phyloP scores from a whole-genome alignment of 129 eudicot species.

The Escallonia rubra region DNA sequence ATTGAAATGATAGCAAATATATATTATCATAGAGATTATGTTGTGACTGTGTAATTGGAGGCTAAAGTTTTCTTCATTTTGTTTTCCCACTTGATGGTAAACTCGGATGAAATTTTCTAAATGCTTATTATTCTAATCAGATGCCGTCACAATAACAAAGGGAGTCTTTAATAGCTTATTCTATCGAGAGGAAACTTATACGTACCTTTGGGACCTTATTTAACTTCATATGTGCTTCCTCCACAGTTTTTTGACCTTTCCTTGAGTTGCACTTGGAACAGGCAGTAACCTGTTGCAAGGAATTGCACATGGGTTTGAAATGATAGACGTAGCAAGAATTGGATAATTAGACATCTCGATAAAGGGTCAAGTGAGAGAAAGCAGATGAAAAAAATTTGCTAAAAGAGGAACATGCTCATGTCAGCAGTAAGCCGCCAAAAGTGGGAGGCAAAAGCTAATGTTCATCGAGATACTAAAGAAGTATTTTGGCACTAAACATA shows the following conservation, averaged over 20 bases:
- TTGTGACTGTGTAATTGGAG: too few relatives aligned
- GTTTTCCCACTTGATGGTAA: neutral
- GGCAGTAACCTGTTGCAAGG: constrained; percentile 69
- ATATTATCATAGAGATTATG: too few relatives aligned
- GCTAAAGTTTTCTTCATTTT: neutral
- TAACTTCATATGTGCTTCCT: constrained; percentile 80
- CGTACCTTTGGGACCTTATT: constrained; percentile 78
- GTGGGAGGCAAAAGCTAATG: too few relatives aligned
- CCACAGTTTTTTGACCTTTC: constrained; percentile 91
- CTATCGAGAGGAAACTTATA: neutral
- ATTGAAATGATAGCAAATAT: too few relatives aligned
- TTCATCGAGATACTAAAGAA: too few relatives aligned
- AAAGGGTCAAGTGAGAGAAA: too few relatives aligned
- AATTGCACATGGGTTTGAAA: neutral
- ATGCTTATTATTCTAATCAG: neutral
- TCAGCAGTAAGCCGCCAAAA: too few relatives aligned
- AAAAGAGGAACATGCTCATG: too few relatives aligned
- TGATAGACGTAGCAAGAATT: too few relatives aligned
- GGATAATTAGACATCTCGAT: too few relatives aligned
- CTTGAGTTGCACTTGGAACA: constrained; percentile 86
- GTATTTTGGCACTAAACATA: too few relatives aligned
- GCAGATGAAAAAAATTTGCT: too few relatives aligned
- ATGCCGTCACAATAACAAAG: neutral
- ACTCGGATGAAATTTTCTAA: neutral
- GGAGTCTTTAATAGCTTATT: neutral